Conservation (phyloP, 169 alveolate genomes). For the Plasmodium chabaudi region DNA sequence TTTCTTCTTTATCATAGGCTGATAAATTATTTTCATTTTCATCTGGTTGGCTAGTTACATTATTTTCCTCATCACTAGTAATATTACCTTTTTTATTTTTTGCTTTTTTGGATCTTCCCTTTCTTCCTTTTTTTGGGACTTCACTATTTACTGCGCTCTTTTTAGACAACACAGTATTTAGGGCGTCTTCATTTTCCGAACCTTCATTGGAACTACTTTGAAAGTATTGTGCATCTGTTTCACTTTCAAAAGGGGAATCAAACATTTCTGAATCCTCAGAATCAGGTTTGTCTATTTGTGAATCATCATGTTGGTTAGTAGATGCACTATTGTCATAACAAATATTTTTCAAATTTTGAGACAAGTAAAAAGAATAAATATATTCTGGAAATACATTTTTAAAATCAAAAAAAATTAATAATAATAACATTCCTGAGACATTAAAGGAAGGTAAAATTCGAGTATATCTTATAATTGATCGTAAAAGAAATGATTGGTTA, state of each 20-base stretch:
- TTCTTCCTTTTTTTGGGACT: neutral
- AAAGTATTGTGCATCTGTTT: too few species aligned
- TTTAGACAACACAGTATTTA: neutral
- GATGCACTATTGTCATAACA: conserved; percentile 22
- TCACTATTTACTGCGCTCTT: neutral
- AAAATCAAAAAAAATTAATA: conserved; percentile 53
- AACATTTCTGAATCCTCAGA: conserved; percentile 1
- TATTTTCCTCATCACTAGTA: neutral
- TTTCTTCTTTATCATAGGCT: neutral
- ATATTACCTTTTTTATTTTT: neutral
- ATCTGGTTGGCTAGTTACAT: neutral
- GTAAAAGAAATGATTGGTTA: conserved; percentile 71
- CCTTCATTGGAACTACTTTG: neutral
- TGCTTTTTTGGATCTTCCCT: neutral
- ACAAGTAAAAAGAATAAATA: conserved; percentile 46
- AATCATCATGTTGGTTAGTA: neutral
- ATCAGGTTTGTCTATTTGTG: neutral
- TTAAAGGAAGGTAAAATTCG: conserved; percentile 59
- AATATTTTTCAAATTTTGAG: conserved; percentile 56
- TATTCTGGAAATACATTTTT: conserved; percentile 52
- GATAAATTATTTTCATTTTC: neutral
- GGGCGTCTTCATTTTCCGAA: neutral
- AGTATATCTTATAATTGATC: conserved; percentile 61
- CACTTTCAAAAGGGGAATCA: neutral
- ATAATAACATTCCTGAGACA: conserved; percentile 60